Conservation (phyloP, 2,329 filamentous ascomycete genomes). For the Xylariaceae sp. region DNA sequence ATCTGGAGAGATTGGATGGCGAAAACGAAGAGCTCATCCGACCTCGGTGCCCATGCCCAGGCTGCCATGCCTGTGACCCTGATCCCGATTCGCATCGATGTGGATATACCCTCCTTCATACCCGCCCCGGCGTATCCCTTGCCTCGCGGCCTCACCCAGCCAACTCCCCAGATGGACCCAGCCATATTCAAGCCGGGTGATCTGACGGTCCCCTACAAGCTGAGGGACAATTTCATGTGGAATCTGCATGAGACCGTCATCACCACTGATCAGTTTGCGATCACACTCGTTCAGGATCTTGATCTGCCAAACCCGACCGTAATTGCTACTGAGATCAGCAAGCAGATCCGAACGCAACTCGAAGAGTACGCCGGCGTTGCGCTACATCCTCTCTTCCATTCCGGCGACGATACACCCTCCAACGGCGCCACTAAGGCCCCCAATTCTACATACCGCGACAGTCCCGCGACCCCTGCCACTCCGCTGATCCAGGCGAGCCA, state of each 20-base stretch:
- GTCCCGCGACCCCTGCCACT: constrained; percentile 40
- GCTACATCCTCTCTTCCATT: constrained; percentile 85
- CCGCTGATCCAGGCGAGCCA: constrained; percentile 38
- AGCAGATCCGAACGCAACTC: constrained; percentile 88
- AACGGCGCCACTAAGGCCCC: constrained; percentile 21
- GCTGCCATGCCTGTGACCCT: constrained; percentile 80
- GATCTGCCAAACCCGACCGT: constrained; percentile 73
- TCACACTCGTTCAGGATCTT: constrained; percentile 81
- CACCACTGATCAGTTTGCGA: constrained; percentile 94
- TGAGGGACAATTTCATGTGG: constrained; percentile 96
- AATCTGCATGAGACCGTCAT: constrained; percentile 92
- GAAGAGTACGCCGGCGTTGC: constrained; percentile 96
- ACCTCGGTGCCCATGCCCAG: constrained; percentile 57
- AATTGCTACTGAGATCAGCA: constrained; percentile 76
- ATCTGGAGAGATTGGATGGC: constrained; percentile 97
- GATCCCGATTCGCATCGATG: constrained; percentile 92
- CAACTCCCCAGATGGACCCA: constrained; percentile 49
- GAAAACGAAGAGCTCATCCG: constrained; percentile 56
- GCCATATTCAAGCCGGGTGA: constrained; percentile 76
- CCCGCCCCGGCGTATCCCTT: constrained; percentile 61
- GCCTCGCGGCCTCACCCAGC: constrained; percentile 61
- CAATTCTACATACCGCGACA: constrained; percentile 30
- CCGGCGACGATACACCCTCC: constrained; percentile 31
- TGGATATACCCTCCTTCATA: constrained; percentile 77
- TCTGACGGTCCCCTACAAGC: constrained; percentile 72